A percentile compares a stretch with the other conserved stretches of the same genome.
Evolutionary conservation across 2,329 filamentous ascomycete species (phyloP).

Genomic region (Sporothrix variecibatus): DNA sequence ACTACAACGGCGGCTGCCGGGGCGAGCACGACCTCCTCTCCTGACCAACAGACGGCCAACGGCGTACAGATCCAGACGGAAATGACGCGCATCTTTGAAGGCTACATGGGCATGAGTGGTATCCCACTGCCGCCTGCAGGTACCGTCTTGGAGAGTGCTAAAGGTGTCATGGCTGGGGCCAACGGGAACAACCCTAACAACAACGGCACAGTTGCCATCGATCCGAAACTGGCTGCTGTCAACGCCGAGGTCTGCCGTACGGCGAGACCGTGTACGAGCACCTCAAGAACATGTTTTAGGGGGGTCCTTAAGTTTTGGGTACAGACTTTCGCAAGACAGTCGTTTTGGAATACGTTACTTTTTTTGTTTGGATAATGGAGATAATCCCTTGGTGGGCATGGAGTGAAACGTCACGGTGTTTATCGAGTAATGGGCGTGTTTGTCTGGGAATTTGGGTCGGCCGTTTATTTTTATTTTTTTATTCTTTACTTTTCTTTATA

Average conservation of each 20-base stretch:
- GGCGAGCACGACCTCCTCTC: background rate
- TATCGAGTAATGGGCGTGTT: background rate
- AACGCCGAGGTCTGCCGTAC: background rate
- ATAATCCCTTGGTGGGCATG: background rate
- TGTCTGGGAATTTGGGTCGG: background rate
- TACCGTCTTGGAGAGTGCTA: background rate
- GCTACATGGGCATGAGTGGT: constrained; percentile 37
- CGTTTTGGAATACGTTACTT: background rate
- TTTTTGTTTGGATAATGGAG: background rate
- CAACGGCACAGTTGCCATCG: background rate
- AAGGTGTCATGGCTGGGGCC: background rate
- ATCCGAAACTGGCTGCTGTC: background rate
- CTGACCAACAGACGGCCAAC: constrained; percentile 40
- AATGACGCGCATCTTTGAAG: constrained; percentile 53
- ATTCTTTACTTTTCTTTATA: background rate
- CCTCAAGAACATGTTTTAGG: constrained; percentile 25
- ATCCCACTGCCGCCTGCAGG: constrained; percentile 21
- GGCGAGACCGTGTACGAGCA: constrained; percentile 24
- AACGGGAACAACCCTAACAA: background rate
- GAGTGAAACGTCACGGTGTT: background rate
- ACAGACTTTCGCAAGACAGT: background rate
- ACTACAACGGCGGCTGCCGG: background rate
- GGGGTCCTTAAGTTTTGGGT: background rate
- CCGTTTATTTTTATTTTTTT: background rate
- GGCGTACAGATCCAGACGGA: constrained; percentile 55